Conservation (phyloP, 2,329 filamentous ascomycete genomes). For the Trichoderma semiorbis region DNA sequence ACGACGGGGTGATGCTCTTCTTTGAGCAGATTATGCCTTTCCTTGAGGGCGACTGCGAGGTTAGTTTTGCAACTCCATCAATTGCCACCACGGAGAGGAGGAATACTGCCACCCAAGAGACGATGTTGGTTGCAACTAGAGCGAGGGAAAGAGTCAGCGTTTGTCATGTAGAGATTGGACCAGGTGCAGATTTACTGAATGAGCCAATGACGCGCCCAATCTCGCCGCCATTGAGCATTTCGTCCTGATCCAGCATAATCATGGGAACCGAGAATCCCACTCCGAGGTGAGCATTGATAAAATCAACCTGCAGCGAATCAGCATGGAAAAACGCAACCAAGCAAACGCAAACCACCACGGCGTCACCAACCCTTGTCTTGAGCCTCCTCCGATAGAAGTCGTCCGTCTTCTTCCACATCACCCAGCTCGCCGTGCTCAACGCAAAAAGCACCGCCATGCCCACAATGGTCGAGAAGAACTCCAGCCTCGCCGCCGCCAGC, state of each 20-base stretch:
- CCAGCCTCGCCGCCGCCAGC: constrained; percentile 32
- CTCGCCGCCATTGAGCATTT: constrained; percentile 30
- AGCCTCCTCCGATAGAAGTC: constrained; percentile 31
- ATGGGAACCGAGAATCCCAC: constrained; percentile 50
- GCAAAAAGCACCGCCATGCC: constrained; percentile 44
- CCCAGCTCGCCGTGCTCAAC: constrained; percentile 30
- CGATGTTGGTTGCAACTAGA: constrained; percentile 16
- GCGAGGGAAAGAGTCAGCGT: neutral
- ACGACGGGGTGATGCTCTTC: neutral
- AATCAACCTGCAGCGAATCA: constrained; percentile 38
- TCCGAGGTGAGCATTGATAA: constrained; percentile 50
- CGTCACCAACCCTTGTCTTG: constrained; percentile 32
- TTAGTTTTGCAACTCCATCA: neutral
- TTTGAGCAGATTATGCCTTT: neutral
- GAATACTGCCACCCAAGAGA: constrained; percentile 33
- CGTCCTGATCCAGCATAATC: constrained; percentile 40
- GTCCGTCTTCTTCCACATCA: constrained; percentile 23
- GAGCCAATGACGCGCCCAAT: constrained; percentile 44
- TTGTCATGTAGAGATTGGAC: neutral
- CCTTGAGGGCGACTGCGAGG: neutral
- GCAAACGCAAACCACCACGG: neutral
- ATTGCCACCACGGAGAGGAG: constrained; percentile 23
- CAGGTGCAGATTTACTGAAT: constrained; percentile 38
- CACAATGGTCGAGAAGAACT: constrained; percentile 47
- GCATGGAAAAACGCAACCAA: neutral